Evolutionary conservation across 106 monocot genomes (phyloP), one percentile per base, ranked within the genome.

Genomic region (Allium cepa): DNA sequence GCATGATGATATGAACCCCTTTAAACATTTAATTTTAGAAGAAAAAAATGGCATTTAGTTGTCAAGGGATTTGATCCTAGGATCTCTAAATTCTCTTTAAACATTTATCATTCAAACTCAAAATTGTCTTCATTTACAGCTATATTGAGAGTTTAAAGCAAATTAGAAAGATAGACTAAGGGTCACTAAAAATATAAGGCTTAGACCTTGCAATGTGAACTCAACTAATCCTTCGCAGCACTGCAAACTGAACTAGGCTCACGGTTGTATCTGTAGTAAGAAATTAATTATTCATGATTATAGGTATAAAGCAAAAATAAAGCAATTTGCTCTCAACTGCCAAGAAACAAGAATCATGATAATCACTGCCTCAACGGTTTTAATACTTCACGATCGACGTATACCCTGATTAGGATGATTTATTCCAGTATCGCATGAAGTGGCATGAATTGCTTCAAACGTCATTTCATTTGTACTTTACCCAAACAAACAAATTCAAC

Each of bases 321-420:
- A 0, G 22, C 7, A 26, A 13, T 62, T 13, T 14, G 0, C 0
- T 59, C 16, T 62, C 27, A 22, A 62, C 0, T 10, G 45, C 45
- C 26, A 62, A 62, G 9, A 26, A 28, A 62, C 17, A 26, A 8
- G 10, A 26, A 7, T 2, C 9, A 10, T 28, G 26, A 62, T 28
- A 26, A 28, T 62, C 26, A 9, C 45, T 10, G 5, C 10, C 17
- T 62, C 9, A 36, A 28, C 22, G 1, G 62, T 4, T 22, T 62
- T 4, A 15, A 8, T 28, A 17, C 84, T 86, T 75, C 66, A 77
- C 57, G 81, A 79, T 55, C 72, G 71, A 47, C 67, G 60, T 67
- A 83, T 80, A 65, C 81, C 83, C 46, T 86, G 83, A 61, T 83
- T 90, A 51, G 83, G 90, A 71, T 83, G 85, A 56, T 86, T 83